Conservation (phyloP, 2,329 filamentous ascomycete species). For the Trichoderma atroviride region DNA sequence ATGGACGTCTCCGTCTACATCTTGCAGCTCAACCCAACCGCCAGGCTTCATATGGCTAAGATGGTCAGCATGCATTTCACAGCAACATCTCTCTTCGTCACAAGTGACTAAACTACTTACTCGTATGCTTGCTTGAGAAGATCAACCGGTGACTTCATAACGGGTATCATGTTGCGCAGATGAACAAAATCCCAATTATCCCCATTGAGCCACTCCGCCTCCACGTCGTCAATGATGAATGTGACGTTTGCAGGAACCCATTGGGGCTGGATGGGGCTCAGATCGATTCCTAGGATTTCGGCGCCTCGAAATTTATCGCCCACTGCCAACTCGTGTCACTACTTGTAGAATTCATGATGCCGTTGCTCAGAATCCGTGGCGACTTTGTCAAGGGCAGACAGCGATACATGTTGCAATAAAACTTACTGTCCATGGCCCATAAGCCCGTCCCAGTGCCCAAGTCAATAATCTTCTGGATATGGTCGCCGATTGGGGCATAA, state of each 20-base stretch:
- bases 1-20: conserved; percentile 40
- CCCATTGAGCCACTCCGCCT: conserved; percentile 37
- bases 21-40: conserved; percentile 49
- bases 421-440: conserved; percentile 49
- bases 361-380: neutral
- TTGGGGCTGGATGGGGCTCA: conserved; percentile 45
- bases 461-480: conserved; percentile 50
- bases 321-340: conserved; percentile 27
- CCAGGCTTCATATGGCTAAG: conserved; percentile 45
- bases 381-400: neutral
- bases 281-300: conserved; percentile 43
- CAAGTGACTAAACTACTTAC: conserved; percentile 27
- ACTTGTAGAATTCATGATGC: neutral
- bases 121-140: conserved; percentile 38
- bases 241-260: conserved; percentile 47
- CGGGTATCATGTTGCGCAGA: conserved; percentile 50
- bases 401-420: neutral
- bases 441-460: conserved; percentile 53
- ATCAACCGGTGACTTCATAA: conserved; percentile 39
- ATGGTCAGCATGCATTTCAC: neutral
- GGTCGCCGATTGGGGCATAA: conserved; percentile 43
- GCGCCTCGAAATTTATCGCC: conserved; percentile 42
- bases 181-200: conserved; percentile 38
- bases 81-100: neutral
- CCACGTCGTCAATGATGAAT: conserved; percentile 43